Base-by-base conservation (phyloP, 2,329 filamentous ascomycete genomes). In the Rhexocercosporidium sp. region DNA sequence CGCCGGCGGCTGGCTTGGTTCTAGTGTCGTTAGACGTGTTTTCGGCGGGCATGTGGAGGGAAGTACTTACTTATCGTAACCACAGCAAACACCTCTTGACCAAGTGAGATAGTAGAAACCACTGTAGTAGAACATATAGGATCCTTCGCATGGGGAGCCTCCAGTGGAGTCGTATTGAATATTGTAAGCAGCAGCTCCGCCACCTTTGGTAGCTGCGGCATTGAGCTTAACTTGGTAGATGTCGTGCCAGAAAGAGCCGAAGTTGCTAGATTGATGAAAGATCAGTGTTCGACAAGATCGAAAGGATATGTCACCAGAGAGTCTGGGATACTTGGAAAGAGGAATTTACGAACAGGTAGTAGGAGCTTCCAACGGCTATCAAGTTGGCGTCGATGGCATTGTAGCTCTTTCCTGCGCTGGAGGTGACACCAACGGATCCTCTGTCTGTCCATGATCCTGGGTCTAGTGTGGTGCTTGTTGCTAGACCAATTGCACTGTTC, bases 191-290 rank as follows among this genome's bases (percentile, higher is more conserved):
- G 75, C 67, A 9, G 61, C 65, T 4, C 74, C 70, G 2, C 75
- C 66, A 3, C 73, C 72, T 25, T 74, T 77, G 12, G 75, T 78
- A 8, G 77, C 75, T 1, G 76, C 72, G 37, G 75, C 75, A 41
- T 72, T 75, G 76, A 91, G 83, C 41, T 80, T 75, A 0, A 87
- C 86, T 74, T 88, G 86, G 79, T 86, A 90, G 66, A 92, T 82
- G 73, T 88, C 85, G 7, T 79, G 77, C 88, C 89, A 93, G 82
- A 91, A 92, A 14, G 87, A 90, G 27, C 90, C 90, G 69, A 91
- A 92, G 67, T 82, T 86, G 8, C 44, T 47, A 47, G 20, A 11
- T 37, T 2, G 8, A 7, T 7, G 12, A 37, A 37, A 2, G 34
- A 9, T 37, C 34, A 37, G 34, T 11, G 12, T 37, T 37, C 12